phyloP scores from a whole-genome alignment of 2,329 filamentous ascomycete genomes.

The Venturia carpophila region DNA sequence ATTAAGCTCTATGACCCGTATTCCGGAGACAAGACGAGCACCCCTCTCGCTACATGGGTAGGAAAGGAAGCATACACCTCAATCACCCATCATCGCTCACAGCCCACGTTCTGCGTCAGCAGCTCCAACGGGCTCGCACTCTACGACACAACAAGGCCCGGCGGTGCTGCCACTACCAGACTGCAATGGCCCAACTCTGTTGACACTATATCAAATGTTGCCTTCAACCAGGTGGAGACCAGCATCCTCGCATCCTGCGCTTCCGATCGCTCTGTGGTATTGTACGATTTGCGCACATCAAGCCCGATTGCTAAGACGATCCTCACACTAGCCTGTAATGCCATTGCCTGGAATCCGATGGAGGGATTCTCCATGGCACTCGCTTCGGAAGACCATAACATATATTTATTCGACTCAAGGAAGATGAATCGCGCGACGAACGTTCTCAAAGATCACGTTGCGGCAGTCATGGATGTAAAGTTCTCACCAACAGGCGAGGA shows the following conservation, averaged over 20 bases:
- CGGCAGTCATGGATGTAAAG: slow-evolving; percentile 92
- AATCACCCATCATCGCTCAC: slow-evolving; percentile 71
- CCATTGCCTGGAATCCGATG: slow-evolving; percentile 90
- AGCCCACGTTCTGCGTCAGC: slow-evolving; percentile 68
- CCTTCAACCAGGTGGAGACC: slow-evolving; percentile 92
- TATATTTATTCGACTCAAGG: slow-evolving; percentile 89
- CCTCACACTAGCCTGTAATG: slow-evolving; percentile 75
- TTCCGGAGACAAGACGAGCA: slow-evolving; percentile 51
- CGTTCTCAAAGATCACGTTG: slow-evolving; percentile 80
- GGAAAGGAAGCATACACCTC: slow-evolving; percentile 76
- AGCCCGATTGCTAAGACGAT: slow-evolving; percentile 74
- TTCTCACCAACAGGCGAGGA: slow-evolving; percentile 93
- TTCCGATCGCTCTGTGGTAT: slow-evolving; percentile 74
- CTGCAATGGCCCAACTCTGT: slow-evolving; percentile 80
- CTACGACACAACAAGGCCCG: slow-evolving; percentile 77
- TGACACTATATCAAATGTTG: slow-evolving; percentile 81
- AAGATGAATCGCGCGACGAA: slow-evolving; percentile 83
- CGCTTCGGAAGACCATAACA: slow-evolving; percentile 90
- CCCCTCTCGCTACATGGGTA: slow-evolving; percentile 78
- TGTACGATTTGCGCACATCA: slow-evolving; percentile 86
- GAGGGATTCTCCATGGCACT: slow-evolving; percentile 92
- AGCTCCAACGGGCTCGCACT: slow-evolving; percentile 73
- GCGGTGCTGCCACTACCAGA: slow-evolving; percentile 68
- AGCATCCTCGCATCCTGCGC: slow-evolving; percentile 80
- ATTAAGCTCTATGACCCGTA: slow-evolving; percentile 92